Conservation (phyloP, 306 rosid genomes). For the Sicyos edulis region DNA sequence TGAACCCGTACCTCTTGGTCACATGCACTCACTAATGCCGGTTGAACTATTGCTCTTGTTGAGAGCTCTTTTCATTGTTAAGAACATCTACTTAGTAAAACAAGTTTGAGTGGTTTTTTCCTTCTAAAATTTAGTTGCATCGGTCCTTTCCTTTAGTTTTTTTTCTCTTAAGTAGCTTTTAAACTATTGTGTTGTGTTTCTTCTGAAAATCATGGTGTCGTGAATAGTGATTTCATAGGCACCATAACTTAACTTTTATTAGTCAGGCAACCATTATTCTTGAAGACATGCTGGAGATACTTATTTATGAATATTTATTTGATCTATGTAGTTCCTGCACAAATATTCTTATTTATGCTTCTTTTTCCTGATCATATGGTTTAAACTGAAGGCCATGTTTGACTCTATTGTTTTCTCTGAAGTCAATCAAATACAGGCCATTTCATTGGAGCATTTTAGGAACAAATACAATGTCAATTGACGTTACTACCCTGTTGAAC, state of each 20-base stretch:
- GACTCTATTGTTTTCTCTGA: neutral
- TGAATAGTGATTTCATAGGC: neutral
- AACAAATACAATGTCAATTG: neutral
- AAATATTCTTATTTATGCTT: neutral
- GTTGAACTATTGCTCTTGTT: no score
- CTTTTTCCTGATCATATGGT: neutral
- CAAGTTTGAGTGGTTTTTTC: neutral
- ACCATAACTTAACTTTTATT: neutral
- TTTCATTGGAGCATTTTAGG: neutral
- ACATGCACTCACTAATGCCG: no score
- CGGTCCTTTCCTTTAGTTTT: neutral
- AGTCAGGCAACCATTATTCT: neutral
- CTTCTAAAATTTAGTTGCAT: constrained; percentile 1
- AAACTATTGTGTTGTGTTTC: neutral
- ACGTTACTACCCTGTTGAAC: neutral
- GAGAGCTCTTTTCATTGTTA: neutral
- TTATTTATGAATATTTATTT: neutral
- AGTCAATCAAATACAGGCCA: neutral
- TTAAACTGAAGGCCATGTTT: neutral
- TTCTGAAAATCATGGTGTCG: neutral
- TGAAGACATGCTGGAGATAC: neutral
- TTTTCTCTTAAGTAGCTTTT: neutral
- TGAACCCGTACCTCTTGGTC: no score
- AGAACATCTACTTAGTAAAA: neutral
- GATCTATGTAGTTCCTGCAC: neutral